phyloP scores from a whole-genome alignment of 371 early-diverging fungal genomes.

The Rhizomucor pusillus region DNA sequence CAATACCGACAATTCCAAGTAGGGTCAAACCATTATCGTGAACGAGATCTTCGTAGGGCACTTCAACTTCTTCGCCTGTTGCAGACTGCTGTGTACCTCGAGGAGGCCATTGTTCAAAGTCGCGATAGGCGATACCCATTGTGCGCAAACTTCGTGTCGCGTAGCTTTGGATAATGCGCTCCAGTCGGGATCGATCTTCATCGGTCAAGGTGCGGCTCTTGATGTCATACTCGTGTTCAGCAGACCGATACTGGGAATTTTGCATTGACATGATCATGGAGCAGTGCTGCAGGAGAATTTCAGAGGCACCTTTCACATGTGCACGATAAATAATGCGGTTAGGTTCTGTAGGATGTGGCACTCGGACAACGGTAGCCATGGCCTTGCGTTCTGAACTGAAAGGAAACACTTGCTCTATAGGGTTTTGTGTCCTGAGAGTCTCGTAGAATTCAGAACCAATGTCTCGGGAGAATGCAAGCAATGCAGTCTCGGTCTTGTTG shows the following conservation, averaged over 20 bases:
- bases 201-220: slow-evolving; percentile 45
- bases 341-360: slow-evolving; percentile 26
- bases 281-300: slow-evolving; percentile 65
- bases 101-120: slow-evolving; percentile 61
- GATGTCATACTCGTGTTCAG: slow-evolving; percentile 37
- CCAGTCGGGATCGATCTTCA: slow-evolving; percentile 45
- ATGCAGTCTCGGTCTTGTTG: slow-evolving; percentile 90
- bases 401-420: slow-evolving; percentile 66
- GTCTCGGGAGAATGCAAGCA: slow-evolving; percentile 64
- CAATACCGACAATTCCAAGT: slow-evolving; percentile 65
- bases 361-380: slow-evolving; percentile 77
- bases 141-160: slow-evolving; percentile 65
- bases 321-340: slow-evolving; percentile 52
- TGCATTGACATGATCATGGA: slow-evolving; percentile 32
- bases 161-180: slow-evolving; percentile 56
- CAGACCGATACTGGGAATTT: slow-evolving; percentile 16
- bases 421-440: slow-evolving; percentile 41
- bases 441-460: slow-evolving; percentile 50
- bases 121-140: slow-evolving; percentile 69
- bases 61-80: slow-evolving; percentile 20
- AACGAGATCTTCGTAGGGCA: slow-evolving; percentile 40
- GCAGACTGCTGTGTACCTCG: slow-evolving; percentile 7
- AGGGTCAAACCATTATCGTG: slow-evolving; percentile 46
- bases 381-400: slow-evolving; percentile 86
- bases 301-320: slow-evolving; percentile 87